Evolutionary conservation across 208 protist genomes (phyloP).

Genomic region (Leishmania martiniquensis): DNA sequence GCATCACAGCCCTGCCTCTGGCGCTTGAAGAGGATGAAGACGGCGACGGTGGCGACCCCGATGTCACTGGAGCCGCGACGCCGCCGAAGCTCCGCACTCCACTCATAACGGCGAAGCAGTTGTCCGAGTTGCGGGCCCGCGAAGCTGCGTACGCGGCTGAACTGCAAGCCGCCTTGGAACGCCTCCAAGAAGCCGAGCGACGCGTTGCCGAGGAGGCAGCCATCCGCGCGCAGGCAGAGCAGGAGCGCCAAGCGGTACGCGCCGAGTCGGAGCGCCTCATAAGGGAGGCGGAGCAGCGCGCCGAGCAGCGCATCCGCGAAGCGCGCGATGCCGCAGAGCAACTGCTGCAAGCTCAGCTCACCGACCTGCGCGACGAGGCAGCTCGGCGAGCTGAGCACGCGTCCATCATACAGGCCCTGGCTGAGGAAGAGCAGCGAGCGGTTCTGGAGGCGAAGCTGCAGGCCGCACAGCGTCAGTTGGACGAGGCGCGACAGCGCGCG

Average conservation of each 20-base stretch:
- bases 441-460: conserved; percentile 58
- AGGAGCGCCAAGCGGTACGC: conserved; percentile 28
- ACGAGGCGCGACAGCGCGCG: conserved; percentile 50
- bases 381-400: conserved; percentile 49
- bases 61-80: neutral
- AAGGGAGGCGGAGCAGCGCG: conserved; percentile 45
- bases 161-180: conserved; percentile 44
- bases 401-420: conserved; percentile 40
- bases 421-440: conserved; percentile 52
- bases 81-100: conserved; percentile 9
- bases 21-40: neutral
- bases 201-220: conserved; percentile 54
- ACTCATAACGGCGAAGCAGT: conserved; percentile 26
- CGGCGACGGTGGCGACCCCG: neutral
- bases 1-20: neutral
- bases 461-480: conserved; percentile 55
- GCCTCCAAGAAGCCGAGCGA: conserved; percentile 60
- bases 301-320: conserved; percentile 52
- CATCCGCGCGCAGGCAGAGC: conserved; percentile 35
- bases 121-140: conserved; percentile 31
- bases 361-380: conserved; percentile 39
- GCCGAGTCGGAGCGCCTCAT: conserved; percentile 39
- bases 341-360: conserved; percentile 37
- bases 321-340: conserved; percentile 45
- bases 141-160: conserved; percentile 42